These are phyloP conservation scores for Sicyos edulis DNA, from an alignment of 306 rosid species.

Conservation along the genomic window DNA sequence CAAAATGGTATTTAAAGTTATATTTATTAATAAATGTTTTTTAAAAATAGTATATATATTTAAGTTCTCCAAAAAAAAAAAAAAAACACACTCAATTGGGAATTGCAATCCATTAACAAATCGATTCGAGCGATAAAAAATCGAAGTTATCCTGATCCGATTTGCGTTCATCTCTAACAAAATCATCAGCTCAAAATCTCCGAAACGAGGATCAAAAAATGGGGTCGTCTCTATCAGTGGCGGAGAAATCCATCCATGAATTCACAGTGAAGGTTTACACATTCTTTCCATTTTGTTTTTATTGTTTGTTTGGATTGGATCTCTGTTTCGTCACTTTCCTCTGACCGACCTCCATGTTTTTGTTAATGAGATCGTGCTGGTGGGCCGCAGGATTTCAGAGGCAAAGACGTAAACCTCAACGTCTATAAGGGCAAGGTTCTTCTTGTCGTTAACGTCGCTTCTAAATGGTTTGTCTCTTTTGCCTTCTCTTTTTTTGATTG, in stretches of 20 bases:
- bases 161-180: background rate
- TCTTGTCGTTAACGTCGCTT: constrained; percentile 86
- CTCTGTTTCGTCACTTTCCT: constrained; percentile 1
- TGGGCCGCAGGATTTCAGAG: constrained; percentile 54
- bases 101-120: background rate
- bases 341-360: too few relatives aligned
- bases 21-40: too few relatives aligned
- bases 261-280: constrained; percentile 60
- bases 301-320: background rate
- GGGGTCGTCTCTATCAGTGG: constrained; percentile 70
- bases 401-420: constrained; percentile 64
- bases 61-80: too few relatives aligned
- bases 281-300: background rate
- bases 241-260: constrained; percentile 66
- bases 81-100: background rate
- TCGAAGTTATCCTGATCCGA: background rate
- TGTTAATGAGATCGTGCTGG: background rate
- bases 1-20: too few relatives aligned
- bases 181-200: background rate
- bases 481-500: background rate
- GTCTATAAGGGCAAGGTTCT: constrained; percentile 73
- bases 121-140: background rate
- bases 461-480: constrained; percentile 60
- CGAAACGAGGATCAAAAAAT: constrained; percentile 22
- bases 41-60: too few relatives aligned